These are phyloP conservation scores for Sordaria brevicollis DNA, from an alignment of 495 filamentous ascomycete species.

Conservation along the genomic window DNA sequence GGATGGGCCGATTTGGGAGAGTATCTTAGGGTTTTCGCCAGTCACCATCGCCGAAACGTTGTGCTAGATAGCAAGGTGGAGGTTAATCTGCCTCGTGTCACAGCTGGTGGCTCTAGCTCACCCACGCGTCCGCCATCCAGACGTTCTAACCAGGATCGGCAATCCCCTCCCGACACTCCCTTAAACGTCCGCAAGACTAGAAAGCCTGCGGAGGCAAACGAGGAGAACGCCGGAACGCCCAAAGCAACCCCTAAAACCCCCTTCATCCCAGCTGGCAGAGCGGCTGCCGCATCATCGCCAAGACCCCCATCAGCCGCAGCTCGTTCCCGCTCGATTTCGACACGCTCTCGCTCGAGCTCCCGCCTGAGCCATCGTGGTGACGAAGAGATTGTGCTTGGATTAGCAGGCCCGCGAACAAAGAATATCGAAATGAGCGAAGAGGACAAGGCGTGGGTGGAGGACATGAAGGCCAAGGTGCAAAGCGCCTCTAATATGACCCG, in stretches of 20 bases:
- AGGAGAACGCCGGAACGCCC: constrained; percentile 8
- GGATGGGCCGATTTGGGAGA: constrained; percentile 94
- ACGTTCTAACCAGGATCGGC: constrained; percentile 24
- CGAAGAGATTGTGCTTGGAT: constrained; percentile 46
- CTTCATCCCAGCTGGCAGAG: not conserved
- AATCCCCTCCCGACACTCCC: constrained; percentile 22
- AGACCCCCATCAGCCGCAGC: constrained; percentile 10
- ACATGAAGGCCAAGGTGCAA: constrained; percentile 56
- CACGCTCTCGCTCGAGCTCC: constrained; percentile 34
- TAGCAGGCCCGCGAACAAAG: constrained; percentile 53
- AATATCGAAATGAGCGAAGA: constrained; percentile 50
- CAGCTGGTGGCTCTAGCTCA: constrained; percentile 27
- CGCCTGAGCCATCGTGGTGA: constrained; percentile 39
- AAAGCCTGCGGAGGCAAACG: constrained; percentile 19
- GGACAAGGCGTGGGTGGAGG: constrained; percentile 61
- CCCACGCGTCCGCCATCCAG: constrained; percentile 12
- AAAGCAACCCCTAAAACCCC: not conserved
- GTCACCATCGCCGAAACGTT: constrained; percentile 60
- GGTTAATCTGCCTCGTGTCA: constrained; percentile 27
- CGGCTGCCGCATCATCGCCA: constrained; percentile 9
- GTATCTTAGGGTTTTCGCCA: constrained; percentile 86
- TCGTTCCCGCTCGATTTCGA: constrained; percentile 23
- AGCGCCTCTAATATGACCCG: constrained; percentile 39
- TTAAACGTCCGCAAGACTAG: constrained; percentile 41
- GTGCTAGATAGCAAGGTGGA: constrained; percentile 40